Conservation (phyloP, 371 early-diverging fungal species). For the Actinomortierella wolfii region DNA sequence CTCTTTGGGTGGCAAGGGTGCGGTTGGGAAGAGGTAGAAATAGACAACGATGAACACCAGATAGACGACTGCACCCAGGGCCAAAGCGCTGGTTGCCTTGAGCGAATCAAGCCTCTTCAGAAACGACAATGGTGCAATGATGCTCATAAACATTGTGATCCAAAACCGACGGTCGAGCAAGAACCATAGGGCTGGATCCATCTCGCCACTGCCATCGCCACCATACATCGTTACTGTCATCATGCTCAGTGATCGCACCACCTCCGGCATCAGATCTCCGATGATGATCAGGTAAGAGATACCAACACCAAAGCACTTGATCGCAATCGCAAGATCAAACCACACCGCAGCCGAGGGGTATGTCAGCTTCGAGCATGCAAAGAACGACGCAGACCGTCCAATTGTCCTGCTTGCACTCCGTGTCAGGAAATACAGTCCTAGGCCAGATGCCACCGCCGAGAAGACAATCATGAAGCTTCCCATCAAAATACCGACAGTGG, state of each 20-base stretch:
- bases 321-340: slow-evolving; percentile 97
- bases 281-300: slow-evolving; percentile 98
- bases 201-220: slow-evolving; percentile 28
- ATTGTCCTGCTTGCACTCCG: slow-evolving; percentile 72
- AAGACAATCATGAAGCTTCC: slow-evolving; percentile 82
- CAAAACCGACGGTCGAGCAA: slow-evolving; percentile 77
- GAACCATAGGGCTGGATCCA: slow-evolving; percentile 30
- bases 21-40: slow-evolving; percentile 66
- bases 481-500: slow-evolving; percentile 82
- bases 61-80: slow-evolving; percentile 90
- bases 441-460: slow-evolving; percentile 74
- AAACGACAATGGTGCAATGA: slow-evolving; percentile 82
- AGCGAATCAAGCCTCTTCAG: slow-evolving; percentile 90
- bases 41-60: slow-evolving; percentile 87
- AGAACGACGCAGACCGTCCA: slow-evolving; percentile 87
- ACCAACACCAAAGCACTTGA: slow-evolving; percentile 99
- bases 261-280: slow-evolving; percentile 92
- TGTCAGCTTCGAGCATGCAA: slow-evolving; percentile 86
- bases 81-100: slow-evolving; percentile 92
- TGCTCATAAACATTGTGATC: slow-evolving; percentile 80
- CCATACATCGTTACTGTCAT: slow-evolving; percentile 32
- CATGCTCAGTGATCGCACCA: slow-evolving; percentile 46
- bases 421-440: slow-evolving; percentile 87
- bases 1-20: slow-evolving; percentile 49
- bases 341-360: slow-evolving; percentile 90